Evolutionary conservation across 129 eudicot genomes (phyloP).

Genomic region (Scalesia atractyloides): DNA sequence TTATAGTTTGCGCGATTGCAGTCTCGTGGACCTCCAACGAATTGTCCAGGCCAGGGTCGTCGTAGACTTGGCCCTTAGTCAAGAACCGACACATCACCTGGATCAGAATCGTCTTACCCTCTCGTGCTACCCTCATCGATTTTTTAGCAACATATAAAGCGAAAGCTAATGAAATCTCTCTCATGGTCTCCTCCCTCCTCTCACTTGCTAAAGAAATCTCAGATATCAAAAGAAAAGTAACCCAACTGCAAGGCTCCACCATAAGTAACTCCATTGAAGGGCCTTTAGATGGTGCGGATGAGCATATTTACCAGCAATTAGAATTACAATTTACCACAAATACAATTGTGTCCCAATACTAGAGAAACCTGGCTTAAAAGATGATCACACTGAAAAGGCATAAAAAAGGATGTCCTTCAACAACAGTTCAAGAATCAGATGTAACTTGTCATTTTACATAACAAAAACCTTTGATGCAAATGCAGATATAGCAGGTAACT

Average conservation of each 20-base stretch:
- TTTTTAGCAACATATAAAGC: too few relatives aligned
- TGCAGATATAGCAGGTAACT: slow-evolving; percentile 30
- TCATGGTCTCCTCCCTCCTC: too few relatives aligned
- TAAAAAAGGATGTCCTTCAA: slow-evolving; percentile 6
- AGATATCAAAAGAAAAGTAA: not conserved
- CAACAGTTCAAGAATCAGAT: slow-evolving; percentile 32
- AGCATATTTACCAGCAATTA: not conserved
- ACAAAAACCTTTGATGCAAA: slow-evolving; percentile 4
- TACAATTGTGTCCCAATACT: not conserved
- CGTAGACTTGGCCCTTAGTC: too few relatives aligned
- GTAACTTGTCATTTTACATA: slow-evolving; percentile 32
- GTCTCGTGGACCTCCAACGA: too few relatives aligned
- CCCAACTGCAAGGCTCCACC: not conserved
- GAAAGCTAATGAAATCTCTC: too few relatives aligned
- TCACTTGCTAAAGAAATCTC: not conserved
- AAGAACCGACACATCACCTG: too few relatives aligned
- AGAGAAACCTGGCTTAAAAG: not conserved
- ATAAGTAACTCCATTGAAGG: not conserved
- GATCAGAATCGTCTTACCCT: too few relatives aligned
- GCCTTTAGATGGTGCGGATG: not conserved
- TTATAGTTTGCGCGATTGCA: too few relatives aligned
- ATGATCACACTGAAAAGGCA: slow-evolving; percentile 15
- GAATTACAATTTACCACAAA: not conserved
- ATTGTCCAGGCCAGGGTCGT: too few relatives aligned
- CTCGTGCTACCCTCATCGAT: too few relatives aligned